Conservation (phyloP, 768 basidiomycete species). For the Mycena indigotica region DNA sequence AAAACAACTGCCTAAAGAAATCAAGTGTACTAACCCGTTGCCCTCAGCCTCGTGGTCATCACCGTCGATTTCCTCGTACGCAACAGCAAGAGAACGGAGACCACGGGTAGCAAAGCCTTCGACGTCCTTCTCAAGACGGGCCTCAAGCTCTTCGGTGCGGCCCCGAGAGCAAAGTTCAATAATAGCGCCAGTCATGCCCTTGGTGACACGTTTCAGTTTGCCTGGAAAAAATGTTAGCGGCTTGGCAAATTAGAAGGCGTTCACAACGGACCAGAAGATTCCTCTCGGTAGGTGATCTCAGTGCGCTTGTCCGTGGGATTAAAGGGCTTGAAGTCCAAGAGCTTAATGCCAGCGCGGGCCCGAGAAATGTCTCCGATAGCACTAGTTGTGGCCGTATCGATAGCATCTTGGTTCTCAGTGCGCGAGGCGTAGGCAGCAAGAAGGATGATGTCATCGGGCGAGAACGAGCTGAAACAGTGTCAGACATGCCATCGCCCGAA, state of each 20-base stretch:
- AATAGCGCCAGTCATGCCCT: slow-evolving; percentile 99
- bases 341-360: slow-evolving; percentile 91
- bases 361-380: slow-evolving; percentile 71
- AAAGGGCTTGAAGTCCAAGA: slow-evolving; percentile 99
- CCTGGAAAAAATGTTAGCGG: slow-evolving; percentile 31
- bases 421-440: slow-evolving; percentile 95
- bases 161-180: slow-evolving; percentile 96
- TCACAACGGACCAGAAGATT: slow-evolving; percentile 58
- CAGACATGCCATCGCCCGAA: not conserved
- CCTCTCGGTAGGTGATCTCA: slow-evolving; percentile 96
- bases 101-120: slow-evolving; percentile 95
- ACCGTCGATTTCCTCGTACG: slow-evolving; percentile 89
- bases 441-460: slow-evolving; percentile 87
- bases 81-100: slow-evolving; percentile 96
- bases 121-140: slow-evolving; percentile 89
- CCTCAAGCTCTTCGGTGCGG: slow-evolving; percentile 93
- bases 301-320: slow-evolving; percentile 99
- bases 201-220: slow-evolving; percentile 97
- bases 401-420: slow-evolving; percentile 99
- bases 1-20: slow-evolving; percentile 94
- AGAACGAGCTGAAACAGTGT: slow-evolving; percentile 59
- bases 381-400: slow-evolving; percentile 83
- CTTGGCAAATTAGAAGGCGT: not conserved
- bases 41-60: slow-evolving; percentile 84
- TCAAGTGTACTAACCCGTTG: slow-evolving; percentile 93